Conservation (phyloP, 2,329 filamentous ascomycete genomes). For the Penicillium brevicompactum region DNA sequence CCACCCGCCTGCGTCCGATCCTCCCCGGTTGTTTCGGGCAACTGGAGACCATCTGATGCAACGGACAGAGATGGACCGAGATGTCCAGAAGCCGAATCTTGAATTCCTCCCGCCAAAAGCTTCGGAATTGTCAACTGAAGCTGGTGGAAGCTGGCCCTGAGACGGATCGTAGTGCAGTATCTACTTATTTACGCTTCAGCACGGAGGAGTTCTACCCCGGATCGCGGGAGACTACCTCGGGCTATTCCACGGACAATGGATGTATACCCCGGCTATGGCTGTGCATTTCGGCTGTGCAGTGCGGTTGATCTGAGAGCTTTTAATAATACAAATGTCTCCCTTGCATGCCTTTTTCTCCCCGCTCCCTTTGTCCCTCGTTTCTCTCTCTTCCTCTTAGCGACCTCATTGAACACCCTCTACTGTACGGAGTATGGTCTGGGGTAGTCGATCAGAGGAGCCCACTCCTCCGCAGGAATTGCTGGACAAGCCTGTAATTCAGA, state of each 20-base stretch:
- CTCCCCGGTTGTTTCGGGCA: slow-evolving; percentile 23
- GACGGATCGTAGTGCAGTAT: background rate
- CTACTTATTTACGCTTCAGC: background rate
- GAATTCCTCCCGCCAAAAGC: background rate
- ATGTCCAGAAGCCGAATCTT: background rate
- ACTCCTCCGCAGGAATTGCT: slow-evolving; percentile 14
- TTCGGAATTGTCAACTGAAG: background rate
- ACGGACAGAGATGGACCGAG: background rate
- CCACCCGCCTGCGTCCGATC: slow-evolving; percentile 1
- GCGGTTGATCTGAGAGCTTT: slow-evolving; percentile 12
- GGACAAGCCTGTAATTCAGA: slow-evolving; percentile 48
- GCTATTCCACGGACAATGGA: slow-evolving; percentile 19
- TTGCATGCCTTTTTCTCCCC: slow-evolving; percentile 7
- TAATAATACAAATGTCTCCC: slow-evolving; percentile 6
- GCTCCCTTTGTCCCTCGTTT: background rate
- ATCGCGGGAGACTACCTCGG: slow-evolving; percentile 24
- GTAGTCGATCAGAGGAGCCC: slow-evolving; percentile 25
- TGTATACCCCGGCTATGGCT: slow-evolving; percentile 22
- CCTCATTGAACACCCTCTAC: background rate
- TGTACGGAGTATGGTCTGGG: slow-evolving; percentile 33
- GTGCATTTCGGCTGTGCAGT: slow-evolving; percentile 18
- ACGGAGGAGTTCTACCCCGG: background rate
- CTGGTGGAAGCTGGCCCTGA: background rate
- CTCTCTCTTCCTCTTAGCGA: background rate
- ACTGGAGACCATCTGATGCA: background rate